Evolutionary conservation across 805 yeast species (phyloP).

Genomic region (Nakazawaea wickerhamii): DNA sequence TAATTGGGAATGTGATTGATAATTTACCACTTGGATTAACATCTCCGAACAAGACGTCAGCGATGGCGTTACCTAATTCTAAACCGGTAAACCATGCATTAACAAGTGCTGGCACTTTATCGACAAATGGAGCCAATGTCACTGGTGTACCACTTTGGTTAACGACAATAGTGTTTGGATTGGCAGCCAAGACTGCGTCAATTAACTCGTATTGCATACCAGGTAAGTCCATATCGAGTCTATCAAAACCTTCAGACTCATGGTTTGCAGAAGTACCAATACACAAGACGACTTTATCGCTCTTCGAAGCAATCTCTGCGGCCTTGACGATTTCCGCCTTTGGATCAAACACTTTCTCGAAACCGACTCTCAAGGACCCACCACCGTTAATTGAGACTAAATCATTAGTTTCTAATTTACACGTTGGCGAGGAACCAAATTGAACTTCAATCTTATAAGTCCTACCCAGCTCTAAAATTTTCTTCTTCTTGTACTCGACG

Average conservation of each 20-base stretch:
- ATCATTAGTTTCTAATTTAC: constrained; percentile 18
- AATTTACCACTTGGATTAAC: constrained; percentile 57
- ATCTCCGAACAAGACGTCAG: constrained; percentile 57
- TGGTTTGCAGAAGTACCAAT: constrained; percentile 50
- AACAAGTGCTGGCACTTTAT: constrained; percentile 35
- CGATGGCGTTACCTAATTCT: constrained; percentile 53
- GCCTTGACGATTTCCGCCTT: constrained; percentile 35
- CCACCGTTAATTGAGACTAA: constrained; percentile 26
- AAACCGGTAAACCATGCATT: constrained; percentile 57
- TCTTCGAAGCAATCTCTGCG: constrained; percentile 40
- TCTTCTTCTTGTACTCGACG: constrained; percentile 27
- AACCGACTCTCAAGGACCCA: constrained; percentile 32
- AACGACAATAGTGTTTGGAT: constrained; percentile 47
- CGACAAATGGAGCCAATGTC: constrained; percentile 44
- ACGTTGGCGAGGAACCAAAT: constrained; percentile 37
- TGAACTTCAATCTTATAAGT: constrained; percentile 33
- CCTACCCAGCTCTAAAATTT: constrained; percentile 28
- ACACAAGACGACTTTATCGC: constrained; percentile 47
- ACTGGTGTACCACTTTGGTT: constrained; percentile 61
- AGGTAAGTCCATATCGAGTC: constrained; percentile 47
- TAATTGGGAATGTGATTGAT: constrained; percentile 49
- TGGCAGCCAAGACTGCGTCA: constrained; percentile 37
- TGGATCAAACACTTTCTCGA: constrained; percentile 22
- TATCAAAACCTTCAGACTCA: constrained; percentile 59
- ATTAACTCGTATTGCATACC: constrained; percentile 40